These are phyloP conservation scores for Sanchytrium tribonematis DNA, from an alignment of 371 early-diverging fungal genomes.

Conservation along the genomic window DNA sequence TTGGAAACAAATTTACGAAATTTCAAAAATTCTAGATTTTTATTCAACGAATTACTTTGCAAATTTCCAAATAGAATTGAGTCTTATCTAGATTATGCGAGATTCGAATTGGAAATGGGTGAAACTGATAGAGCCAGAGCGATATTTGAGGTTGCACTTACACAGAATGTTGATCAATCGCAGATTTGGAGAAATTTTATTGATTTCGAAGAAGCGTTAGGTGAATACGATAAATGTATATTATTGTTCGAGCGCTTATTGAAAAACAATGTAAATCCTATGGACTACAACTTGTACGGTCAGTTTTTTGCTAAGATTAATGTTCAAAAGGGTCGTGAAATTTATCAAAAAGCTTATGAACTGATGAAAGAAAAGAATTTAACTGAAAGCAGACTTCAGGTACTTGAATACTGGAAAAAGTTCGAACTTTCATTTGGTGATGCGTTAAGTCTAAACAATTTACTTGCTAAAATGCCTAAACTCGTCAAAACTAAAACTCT, in stretches of 20 bases:
- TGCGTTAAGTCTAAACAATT: neutral
- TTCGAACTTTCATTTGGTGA: neutral
- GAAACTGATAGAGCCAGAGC: slow-evolving; percentile 61
- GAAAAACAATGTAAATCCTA: neutral
- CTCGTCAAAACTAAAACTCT: neutral
- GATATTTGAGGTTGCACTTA: slow-evolving; percentile 62
- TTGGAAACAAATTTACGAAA: slow-evolving; percentile 69
- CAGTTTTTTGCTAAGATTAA: neutral
- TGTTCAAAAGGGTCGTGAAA: neutral
- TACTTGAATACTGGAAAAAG: neutral
- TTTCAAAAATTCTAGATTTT: slow-evolving; percentile 63
- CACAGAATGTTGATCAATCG: slow-evolving; percentile 63
- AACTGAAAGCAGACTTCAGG: neutral
- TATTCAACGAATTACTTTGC: slow-evolving; percentile 64
- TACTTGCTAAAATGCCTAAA: neutral
- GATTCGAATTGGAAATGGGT: slow-evolving; percentile 51
- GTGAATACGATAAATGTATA: neutral
- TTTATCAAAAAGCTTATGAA: neutral
- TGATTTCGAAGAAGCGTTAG: slow-evolving; percentile 41
- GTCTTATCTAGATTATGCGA: slow-evolving; percentile 81
- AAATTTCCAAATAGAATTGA: slow-evolving; percentile 51
- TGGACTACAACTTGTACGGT: neutral
- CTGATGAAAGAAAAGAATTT: neutral
- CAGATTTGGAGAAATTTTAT: slow-evolving; percentile 91
- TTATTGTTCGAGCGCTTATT: neutral